Evolutionary conservation across 1,284 basidiomycete species (phyloP).

Genomic region (Fomitiporia mediterranea): DNA sequence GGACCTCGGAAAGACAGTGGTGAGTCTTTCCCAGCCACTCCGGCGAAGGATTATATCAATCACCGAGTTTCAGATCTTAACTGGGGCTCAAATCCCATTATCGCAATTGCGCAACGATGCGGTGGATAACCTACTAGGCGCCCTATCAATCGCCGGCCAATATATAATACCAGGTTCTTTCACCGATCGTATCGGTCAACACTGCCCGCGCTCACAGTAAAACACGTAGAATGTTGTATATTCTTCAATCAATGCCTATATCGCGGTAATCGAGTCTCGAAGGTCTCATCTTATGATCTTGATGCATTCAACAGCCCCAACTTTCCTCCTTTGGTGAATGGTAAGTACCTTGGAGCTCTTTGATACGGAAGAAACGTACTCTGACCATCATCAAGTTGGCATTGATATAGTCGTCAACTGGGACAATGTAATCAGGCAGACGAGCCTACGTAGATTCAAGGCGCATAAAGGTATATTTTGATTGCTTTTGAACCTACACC

Average conservation of each 20-base stretch:
- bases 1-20: constrained; percentile 86
- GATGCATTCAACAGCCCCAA: constrained; percentile 87
- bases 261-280: constrained; percentile 84
- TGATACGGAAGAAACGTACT: constrained; percentile 2
- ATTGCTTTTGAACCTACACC: neutral
- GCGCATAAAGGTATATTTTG: constrained; percentile 64
- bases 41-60: neutral
- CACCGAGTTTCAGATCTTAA: constrained; percentile 58
- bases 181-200: neutral
- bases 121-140: constrained; percentile 84
- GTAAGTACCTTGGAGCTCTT: constrained; percentile 33
- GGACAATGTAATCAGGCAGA: constrained; percentile 79
- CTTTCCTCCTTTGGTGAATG: constrained; percentile 79
- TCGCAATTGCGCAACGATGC: constrained; percentile 88
- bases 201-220: neutral
- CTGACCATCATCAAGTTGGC: constrained; percentile 49
- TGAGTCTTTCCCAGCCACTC: constrained; percentile 30
- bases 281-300: constrained; percentile 81
- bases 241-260: constrained; percentile 89
- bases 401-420: constrained; percentile 88
- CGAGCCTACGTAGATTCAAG: constrained; percentile 67
- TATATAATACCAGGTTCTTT: constrained; percentile 80
- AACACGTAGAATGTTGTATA: constrained; percentile 62
- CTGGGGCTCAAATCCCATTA: constrained; percentile 89
- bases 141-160: constrained; percentile 82